Conservation (phyloP, 2,329 filamentous ascomycete genomes). For the Cercospora sesami region DNA sequence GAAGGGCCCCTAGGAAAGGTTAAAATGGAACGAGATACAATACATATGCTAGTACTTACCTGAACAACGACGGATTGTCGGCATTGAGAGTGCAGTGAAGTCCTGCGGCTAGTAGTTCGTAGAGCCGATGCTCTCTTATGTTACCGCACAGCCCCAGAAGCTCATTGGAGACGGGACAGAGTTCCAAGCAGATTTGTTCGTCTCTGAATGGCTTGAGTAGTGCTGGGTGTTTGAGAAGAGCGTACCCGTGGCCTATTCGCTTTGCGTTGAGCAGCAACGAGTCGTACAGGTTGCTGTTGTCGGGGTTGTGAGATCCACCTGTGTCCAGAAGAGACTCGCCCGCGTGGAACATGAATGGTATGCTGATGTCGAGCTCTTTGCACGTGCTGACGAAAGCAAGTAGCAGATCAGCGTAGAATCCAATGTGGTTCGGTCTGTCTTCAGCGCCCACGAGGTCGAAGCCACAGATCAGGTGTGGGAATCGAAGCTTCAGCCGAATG, state of each 20-base stretch:
- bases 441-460: constrained; percentile 70
- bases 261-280: constrained; percentile 65
- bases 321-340: constrained; percentile 69
- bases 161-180: constrained; percentile 77
- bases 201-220: constrained; percentile 66
- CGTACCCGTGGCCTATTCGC: constrained; percentile 73
- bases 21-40: neutral
- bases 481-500: constrained; percentile 59
- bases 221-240: constrained; percentile 64
- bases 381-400: constrained; percentile 59
- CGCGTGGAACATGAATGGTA: constrained; percentile 75
- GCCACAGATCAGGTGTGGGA: constrained; percentile 63
- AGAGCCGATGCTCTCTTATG: constrained; percentile 66
- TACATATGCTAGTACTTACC: constrained; percentile 44
- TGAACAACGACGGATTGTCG: constrained; percentile 73
- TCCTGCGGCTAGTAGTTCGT: constrained; percentile 67
- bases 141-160: constrained; percentile 67
- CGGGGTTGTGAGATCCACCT: constrained; percentile 60
- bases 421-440: constrained; percentile 61
- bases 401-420: constrained; percentile 60
- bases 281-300: constrained; percentile 65
- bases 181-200: constrained; percentile 67
- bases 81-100: constrained; percentile 73
- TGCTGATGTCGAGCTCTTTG: constrained; percentile 50
- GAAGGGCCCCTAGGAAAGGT: constrained; percentile 21